These are phyloP conservation scores for Aleurites moluccanus DNA, from an alignment of 441 rosid genomes.

Conservation along the genomic window DNA sequence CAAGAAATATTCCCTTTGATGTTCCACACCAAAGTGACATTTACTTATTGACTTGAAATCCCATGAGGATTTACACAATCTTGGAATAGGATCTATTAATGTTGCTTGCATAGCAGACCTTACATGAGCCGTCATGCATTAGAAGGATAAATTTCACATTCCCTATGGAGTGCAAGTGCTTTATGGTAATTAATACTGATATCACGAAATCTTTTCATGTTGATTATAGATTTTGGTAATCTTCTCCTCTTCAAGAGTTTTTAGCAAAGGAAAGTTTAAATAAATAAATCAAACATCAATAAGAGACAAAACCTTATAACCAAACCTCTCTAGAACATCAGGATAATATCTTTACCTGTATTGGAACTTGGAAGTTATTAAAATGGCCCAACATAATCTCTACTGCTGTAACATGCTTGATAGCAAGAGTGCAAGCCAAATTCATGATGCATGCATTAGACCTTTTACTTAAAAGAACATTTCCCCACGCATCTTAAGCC, in stretches of 20 bases:
- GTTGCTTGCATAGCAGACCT: not conserved
- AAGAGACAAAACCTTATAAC: not conserved
- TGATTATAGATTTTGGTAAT: not conserved
- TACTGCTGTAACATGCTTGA: not conserved
- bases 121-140: too few relatives aligned
- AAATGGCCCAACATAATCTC: not conserved
- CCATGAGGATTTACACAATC: conserved; percentile 1
- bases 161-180: not conserved
- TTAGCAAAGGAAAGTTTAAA: not conserved
- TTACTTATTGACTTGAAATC: not conserved
- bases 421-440: not conserved
- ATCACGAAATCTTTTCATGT: not conserved
- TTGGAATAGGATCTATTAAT: not conserved
- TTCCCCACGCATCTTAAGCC: conserved; percentile 34
- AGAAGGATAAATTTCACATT: not conserved
- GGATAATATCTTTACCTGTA: not conserved
- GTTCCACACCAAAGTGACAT: not conserved
- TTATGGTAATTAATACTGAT: not conserved
- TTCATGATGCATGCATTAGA: conserved; percentile 5
- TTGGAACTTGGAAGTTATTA: not conserved
- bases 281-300: not conserved
- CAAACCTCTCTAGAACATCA: not conserved
- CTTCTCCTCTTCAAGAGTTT: not conserved
- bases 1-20: not conserved
- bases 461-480: conserved; percentile 13